Evolutionary conservation across 2,329 filamentous ascomycete genomes (phyloP).

Genomic region (Ophiosphaerella narmari): DNA sequence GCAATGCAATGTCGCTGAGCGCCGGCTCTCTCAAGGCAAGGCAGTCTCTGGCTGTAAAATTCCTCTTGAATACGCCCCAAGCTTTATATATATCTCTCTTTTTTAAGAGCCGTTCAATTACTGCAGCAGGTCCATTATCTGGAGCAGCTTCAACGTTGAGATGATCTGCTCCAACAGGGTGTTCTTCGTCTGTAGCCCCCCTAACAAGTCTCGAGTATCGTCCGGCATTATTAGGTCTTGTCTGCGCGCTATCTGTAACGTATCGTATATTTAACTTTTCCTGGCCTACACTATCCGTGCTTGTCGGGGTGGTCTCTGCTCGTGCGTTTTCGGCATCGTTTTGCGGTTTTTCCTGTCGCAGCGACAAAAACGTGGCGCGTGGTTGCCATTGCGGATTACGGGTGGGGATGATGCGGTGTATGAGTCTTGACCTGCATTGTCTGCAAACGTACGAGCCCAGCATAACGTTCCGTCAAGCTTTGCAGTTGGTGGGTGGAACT

Average conservation of each 20-base stretch:
- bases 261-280: slow-evolving; percentile 2
- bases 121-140: background rate
- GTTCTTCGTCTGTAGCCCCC: background rate
- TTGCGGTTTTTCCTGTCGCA: slow-evolving; percentile 18
- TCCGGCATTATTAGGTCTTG: background rate
- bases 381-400: slow-evolving; percentile 35
- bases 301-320: slow-evolving; percentile 10
- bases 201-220: slow-evolving; percentile 25
- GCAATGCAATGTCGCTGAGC: slow-evolving; percentile 19
- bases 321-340: slow-evolving; percentile 6
- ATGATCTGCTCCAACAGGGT: too few species aligned
- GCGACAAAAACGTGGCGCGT: slow-evolving; percentile 39
- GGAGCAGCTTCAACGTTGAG: too few species aligned
- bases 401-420: slow-evolving; percentile 11
- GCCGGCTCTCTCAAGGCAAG: slow-evolving; percentile 30
- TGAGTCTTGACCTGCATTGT: slow-evolving; percentile 35
- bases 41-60: slow-evolving; percentile 35
- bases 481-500: background rate
- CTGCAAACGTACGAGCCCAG: slow-evolving; percentile 40
- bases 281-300: slow-evolving; percentile 4
- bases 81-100: slow-evolving; percentile 18
- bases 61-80: slow-evolving; percentile 34
- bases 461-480: slow-evolving; percentile 23
- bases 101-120: slow-evolving; percentile 10
- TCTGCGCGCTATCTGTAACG: background rate